These are phyloP conservation scores for Diaporthe citrichinensis DNA, from an alignment of 2,329 filamentous ascomycete species.

Conservation along the genomic window DNA sequence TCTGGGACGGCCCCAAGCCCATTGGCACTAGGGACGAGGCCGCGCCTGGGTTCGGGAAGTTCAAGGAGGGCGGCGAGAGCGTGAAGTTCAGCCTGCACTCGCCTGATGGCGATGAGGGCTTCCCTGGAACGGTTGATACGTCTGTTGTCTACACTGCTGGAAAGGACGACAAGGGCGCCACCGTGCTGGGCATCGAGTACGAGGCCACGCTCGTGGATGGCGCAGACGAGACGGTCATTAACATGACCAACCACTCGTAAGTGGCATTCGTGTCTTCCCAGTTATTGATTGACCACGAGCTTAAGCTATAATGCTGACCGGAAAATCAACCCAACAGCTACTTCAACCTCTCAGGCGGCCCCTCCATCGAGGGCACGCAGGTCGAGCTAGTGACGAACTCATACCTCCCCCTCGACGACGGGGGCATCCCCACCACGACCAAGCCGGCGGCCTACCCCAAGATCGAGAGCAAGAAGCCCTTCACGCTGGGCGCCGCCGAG, in stretches of 20 bases:
- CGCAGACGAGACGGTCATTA: slow-evolving; percentile 90
- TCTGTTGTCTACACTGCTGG: slow-evolving; percentile 84
- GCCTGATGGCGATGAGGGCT: slow-evolving; percentile 88
- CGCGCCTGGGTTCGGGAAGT: slow-evolving; percentile 49
- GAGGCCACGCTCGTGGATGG: slow-evolving; percentile 85
- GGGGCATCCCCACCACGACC: slow-evolving; percentile 80
- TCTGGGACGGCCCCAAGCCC: slow-evolving; percentile 80
- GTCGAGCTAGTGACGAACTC: slow-evolving; percentile 76
- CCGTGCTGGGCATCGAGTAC: slow-evolving; percentile 88
- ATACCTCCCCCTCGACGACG: slow-evolving; percentile 81
- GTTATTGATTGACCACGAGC: too few species aligned
- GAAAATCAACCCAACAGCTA: too few species aligned
- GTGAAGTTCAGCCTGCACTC: slow-evolving; percentile 77
- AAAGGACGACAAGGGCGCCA: slow-evolving; percentile 70
- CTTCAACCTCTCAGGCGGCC: slow-evolving; percentile 73
- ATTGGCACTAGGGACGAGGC: slow-evolving; percentile 63
- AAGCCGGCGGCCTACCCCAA: slow-evolving; percentile 75
- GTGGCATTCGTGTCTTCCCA: too few species aligned
- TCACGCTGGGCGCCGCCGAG: slow-evolving; percentile 78
- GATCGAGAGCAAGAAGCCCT: slow-evolving; percentile 75
- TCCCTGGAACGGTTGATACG: slow-evolving; percentile 86
- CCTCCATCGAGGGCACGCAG: slow-evolving; percentile 67
- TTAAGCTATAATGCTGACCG: too few species aligned
- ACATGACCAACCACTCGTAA: slow-evolving; percentile 98
- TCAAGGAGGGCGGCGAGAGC: slow-evolving; percentile 71